These are phyloP conservation scores for Wickerhamiella slavikovae DNA, from an alignment of 805 yeast genomes.

Conservation along the genomic window DNA sequence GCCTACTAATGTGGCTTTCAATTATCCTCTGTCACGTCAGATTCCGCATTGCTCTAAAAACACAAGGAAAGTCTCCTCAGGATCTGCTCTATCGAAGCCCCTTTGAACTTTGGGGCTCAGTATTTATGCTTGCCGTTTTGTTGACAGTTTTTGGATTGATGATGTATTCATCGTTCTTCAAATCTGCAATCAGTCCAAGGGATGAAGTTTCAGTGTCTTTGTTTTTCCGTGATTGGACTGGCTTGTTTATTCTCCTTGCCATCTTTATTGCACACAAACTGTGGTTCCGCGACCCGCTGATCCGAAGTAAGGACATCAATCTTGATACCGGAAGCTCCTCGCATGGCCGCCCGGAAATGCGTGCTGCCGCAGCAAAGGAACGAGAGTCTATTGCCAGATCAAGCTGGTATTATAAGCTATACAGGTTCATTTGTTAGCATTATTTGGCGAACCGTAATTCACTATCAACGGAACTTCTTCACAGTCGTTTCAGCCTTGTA, in stretches of 20 bases:
- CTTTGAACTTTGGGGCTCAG: slow-evolving; percentile 48
- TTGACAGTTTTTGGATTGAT: slow-evolving; percentile 46
- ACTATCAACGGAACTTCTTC: no score
- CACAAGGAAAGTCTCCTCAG: slow-evolving; percentile 45
- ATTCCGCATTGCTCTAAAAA: slow-evolving; percentile 38
- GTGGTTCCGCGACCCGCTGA: slow-evolving; percentile 6
- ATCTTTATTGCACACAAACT: slow-evolving; percentile 5
- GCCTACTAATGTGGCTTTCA: slow-evolving; percentile 62
- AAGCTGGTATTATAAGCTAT: slow-evolving; percentile 3
- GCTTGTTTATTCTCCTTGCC: slow-evolving; percentile 17
- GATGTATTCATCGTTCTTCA: slow-evolving; percentile 68
- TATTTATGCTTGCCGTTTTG: slow-evolving; percentile 39
- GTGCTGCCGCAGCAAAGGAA: slow-evolving; percentile 5
- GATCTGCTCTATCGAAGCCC: slow-evolving; percentile 51
- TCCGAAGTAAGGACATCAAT: slow-evolving; percentile 7
- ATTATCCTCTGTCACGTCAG: slow-evolving; percentile 48
- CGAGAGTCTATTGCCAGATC: slow-evolving; percentile 1
- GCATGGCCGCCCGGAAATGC: slow-evolving; percentile 5
- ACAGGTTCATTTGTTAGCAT: slow-evolving; percentile 9
- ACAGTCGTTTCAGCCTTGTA: no score
- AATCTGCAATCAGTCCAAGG: slow-evolving; percentile 15
- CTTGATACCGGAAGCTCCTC: slow-evolving; percentile 8
- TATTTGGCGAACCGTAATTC: no score
- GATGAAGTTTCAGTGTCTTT: no score
- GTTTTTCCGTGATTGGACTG: slow-evolving; percentile 38